A percentile compares a stretch with the other conserved stretches of the same genome.
Evolutionary conservation across 2,329 filamentous ascomycete genomes (phyloP).

Genomic region (Calonectria leucothoes): DNA sequence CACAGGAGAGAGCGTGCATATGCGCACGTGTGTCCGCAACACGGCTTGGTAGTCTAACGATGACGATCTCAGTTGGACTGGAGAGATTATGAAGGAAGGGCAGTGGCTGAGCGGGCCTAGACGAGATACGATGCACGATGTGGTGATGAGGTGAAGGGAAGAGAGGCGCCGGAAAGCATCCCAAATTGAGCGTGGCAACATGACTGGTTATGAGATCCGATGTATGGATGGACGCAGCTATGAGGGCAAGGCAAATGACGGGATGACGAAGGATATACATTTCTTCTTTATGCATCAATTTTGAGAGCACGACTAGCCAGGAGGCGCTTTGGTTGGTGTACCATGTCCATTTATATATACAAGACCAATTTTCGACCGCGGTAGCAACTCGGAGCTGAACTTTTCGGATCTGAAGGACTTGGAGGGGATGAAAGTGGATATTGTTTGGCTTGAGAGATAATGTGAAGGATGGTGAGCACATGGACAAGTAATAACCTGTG

Average conservation of each 20-base stretch:
- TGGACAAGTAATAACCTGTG: not conserved
- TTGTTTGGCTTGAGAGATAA: not conserved
- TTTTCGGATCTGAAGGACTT: not conserved
- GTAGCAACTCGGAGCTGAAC: not conserved
- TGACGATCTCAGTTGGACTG: constrained; percentile 15
- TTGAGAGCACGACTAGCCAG: constrained; percentile 13
- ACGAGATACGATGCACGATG: not conserved
- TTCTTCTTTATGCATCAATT: constrained; percentile 27
- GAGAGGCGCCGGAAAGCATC: constrained; percentile 7
- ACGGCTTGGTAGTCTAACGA: constrained; percentile 6
- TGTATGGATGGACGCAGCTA: constrained; percentile 22
- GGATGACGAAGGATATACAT: constrained; percentile 31
- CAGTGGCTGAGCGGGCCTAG: not conserved
- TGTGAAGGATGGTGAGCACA: not conserved
- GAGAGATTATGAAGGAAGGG: constrained; percentile 12
- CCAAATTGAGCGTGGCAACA: constrained; percentile 22
- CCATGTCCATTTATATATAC: constrained; percentile 24
- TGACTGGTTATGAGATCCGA: constrained; percentile 16
- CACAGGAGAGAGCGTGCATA: not conserved
- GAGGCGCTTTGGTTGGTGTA: constrained; percentile 10
- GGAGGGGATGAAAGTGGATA: not conserved
- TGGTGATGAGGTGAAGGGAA: not conserved
- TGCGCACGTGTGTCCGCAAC: not conserved
- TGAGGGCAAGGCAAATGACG: constrained; percentile 28
- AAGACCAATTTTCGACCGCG: constrained; percentile 6